Base-by-base conservation (phyloP, 352 stramenopile genomes). In the Pythium aquatile region DNA sequence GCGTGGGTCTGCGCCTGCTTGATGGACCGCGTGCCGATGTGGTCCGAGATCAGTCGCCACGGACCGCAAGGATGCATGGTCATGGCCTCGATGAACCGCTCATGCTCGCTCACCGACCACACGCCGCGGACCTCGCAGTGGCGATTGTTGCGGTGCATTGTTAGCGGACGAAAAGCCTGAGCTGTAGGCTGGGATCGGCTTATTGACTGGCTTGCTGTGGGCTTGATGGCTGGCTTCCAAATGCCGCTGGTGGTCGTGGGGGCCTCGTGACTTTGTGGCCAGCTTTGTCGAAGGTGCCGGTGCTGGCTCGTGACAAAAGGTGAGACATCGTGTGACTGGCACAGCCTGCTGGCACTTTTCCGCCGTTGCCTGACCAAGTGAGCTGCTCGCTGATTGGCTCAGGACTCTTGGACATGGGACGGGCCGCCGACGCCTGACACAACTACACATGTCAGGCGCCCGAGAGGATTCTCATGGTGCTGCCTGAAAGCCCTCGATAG, bases 1-100 rank as follows among this genome's bases (percentile, higher is more conserved):
- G 83, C 83, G 52, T 92, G 83, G 14, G 83, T 90, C 69, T 90
- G 83, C 63, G 89, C 78, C 61, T 92, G 83, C 68, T 88, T 88
- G 65, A 90, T 88, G 16, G 81, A 88, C 37, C 81, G 79, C 68
- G 83, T 90, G 64, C 79, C 79, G 20, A 92, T 82, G 66, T 86
- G 80, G 46, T 77, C 77, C 4, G 83, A 80, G 59, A 92, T 92
- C 35, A 73, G 77, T 55, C 79, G 83, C 83, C 83, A 92, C 49
- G 81, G 80, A 13, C 81, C 79, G 30, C 75, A 76, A 2, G 80
- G 80, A 58, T 87, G 90, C 61, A 87, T 72, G 58, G 89, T 81
- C 78, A 92, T 89, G 58, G 79, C 83, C 39, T 90, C 72, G 55
- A 93, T 66, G 69, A 93, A 93, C 54, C 83, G 78, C 59, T 90